Conservation (phyloP, 345 rosid species). For the Physaria fendleri region DNA sequence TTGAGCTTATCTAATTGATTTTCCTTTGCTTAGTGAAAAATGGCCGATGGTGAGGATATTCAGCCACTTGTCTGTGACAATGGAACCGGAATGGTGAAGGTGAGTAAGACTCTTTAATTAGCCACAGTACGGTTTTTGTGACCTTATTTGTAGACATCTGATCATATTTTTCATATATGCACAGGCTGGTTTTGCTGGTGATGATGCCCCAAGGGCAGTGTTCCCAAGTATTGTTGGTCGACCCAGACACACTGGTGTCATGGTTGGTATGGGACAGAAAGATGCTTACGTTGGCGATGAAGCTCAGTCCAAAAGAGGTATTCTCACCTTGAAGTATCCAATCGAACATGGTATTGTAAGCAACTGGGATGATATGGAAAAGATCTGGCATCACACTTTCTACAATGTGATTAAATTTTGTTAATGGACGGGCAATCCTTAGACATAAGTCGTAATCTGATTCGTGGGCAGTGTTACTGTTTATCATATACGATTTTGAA, state of each 20-base stretch:
- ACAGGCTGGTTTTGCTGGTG: constrained; percentile 59
- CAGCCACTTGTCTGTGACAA: constrained; percentile 67
- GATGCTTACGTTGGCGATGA: constrained; percentile 66
- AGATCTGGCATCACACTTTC: constrained; percentile 68
- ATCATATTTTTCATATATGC: neutral
- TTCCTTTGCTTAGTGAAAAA: constrained; percentile 28
- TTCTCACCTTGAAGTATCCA: constrained; percentile 54
- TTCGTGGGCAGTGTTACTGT: neutral
- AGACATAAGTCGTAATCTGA: neutral
- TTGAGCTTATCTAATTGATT: neutral
- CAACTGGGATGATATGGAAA: constrained; percentile 69
- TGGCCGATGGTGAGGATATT: constrained; percentile 94
- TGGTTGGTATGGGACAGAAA: constrained; percentile 68
- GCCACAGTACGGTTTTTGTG: neutral
- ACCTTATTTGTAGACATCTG: neutral
- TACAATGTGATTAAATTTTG: too few species aligned
- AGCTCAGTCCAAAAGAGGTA: constrained; percentile 65
- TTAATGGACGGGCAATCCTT: neutral
- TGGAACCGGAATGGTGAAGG: constrained; percentile 79
- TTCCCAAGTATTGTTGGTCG: constrained; percentile 67
- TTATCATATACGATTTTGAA: neutral
- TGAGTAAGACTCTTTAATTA: constrained; percentile 1
- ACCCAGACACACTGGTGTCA: constrained; percentile 61
- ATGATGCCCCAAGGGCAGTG: constrained; percentile 59
- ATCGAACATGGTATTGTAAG: constrained; percentile 64